Base-by-base conservation (phyloP, 2,329 filamentous ascomycete species). In the Fonsecaea pedrosoi region DNA sequence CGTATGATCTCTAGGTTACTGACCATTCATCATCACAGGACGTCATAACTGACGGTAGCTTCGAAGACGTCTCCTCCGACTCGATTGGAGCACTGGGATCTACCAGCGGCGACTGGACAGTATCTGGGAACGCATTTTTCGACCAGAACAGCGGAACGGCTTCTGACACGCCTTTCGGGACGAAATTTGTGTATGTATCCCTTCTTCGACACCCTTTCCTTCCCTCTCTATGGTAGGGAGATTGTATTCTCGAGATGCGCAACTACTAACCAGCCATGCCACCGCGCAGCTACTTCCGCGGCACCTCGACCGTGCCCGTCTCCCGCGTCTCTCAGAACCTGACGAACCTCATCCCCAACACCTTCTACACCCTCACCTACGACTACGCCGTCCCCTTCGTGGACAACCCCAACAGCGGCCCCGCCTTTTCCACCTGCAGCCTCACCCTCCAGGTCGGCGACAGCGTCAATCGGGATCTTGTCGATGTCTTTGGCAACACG, bases 151-250 rank as follows among this genome's bases (percentile, higher is more conserved):
- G n/a, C 25, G 42, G 42, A 7, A 15, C 15, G n/a, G 32, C 32
- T 8, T 54, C 38, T 7, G 4, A 25, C 10, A 60, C 58, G 15
- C 58, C 58, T 15, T 15, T 54, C 10, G 58, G 34, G 18, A 10
- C n/a, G 4, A 37, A 60, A 50, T 60, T 53, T 18, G 45, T 60
- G 58, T 60, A 54, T 35, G 58, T 60, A 54, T 60, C 12, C 25
- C 48, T 21, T 21, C 5, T 6, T 40, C 30, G 30, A 32, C 6
- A 40, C 12, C 37, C 37, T 40, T 40, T 5, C 9, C 37, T 4
- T 40, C 12, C 15, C 37, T 40, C 5, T 4, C 48, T 18, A 21
- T 6, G 30, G 6, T 32, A 1, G 30, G 3, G 1, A 32, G 30
- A 32, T 32, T 32, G 30, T 32, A 40, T 40, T 13, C 37, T 40